A percentile compares a stretch with the other conserved stretches of the same genome.
Evolutionary conservation across 2,329 filamentous ascomycete species (phyloP).

Genomic region (Diaporthe ilicicola): DNA sequence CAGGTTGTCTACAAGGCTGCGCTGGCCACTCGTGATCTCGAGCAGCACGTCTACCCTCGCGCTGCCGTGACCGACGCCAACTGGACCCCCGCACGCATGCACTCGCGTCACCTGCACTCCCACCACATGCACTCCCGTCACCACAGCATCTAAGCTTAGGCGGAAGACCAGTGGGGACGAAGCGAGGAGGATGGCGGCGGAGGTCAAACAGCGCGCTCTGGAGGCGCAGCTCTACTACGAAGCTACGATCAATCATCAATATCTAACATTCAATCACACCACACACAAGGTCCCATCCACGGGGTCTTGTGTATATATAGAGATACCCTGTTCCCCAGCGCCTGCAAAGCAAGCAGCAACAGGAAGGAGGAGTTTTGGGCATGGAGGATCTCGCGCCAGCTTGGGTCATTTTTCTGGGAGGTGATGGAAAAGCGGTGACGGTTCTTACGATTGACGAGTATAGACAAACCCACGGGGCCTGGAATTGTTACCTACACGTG

Average conservation of each 20-base stretch:
- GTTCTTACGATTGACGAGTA: constrained; percentile 30
- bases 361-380: constrained; percentile 31
- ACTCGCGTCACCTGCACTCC: constrained; percentile 21
- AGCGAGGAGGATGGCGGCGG: constrained; percentile 9
- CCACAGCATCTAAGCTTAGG: constrained; percentile 7
- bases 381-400: background rate
- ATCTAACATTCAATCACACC: constrained; percentile 24
- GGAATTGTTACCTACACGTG: background rate
- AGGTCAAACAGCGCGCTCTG: constrained; percentile 30
- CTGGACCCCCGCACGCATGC: constrained; percentile 25
- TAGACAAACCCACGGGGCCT: constrained; percentile 25
- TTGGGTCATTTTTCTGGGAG: constrained; percentile 2
- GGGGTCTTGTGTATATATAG: constrained; percentile 13
- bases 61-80: constrained; percentile 31
- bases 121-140: constrained; percentile 12
- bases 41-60: constrained; percentile 28
- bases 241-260: constrained; percentile 30
- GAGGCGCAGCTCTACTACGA: constrained; percentile 33
- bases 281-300: background rate
- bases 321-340: constrained; percentile 30
- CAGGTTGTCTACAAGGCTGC: constrained; percentile 34
- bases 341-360: constrained; percentile 12
- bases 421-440: constrained; percentile 12
- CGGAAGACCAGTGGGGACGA: background rate
- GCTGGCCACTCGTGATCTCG: constrained; percentile 23